Conservation (phyloP, 192 early-diverging fungal species). For the Pecoramyces ruminantium region DNA sequence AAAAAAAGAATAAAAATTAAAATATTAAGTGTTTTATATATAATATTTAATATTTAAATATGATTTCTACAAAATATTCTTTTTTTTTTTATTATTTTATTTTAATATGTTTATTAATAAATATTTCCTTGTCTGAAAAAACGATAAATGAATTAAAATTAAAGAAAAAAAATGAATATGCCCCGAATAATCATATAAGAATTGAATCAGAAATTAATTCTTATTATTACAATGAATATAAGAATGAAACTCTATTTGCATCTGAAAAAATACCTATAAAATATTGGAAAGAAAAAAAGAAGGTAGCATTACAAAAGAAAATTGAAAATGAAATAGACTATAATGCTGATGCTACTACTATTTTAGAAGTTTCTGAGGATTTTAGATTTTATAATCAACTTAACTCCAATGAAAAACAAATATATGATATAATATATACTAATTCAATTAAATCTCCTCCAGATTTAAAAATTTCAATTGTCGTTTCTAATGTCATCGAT, state of each 20-base stretch:
- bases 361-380: neutral
- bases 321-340: neutral
- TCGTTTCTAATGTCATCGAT: neutral
- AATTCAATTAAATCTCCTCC: neutral
- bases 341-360: neutral
- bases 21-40: no score
- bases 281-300: neutral
- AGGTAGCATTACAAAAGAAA: neutral
- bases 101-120: no score
- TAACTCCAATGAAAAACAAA: neutral
- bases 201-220: neutral
- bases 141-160: no score
- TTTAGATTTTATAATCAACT: neutral
- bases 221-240: neutral
- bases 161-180: no score
- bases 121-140: no score
- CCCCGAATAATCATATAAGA: neutral
- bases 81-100: no score
- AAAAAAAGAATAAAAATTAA: no score
- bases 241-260: neutral
- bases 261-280: neutral
- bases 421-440: neutral
- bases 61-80: no score
- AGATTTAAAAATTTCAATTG: neutral
- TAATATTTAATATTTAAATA: no score